Percentiles rank a stretch among this genome's conserved stretches.
These are phyloP conservation scores for Ambrosia trifida DNA, from an alignment of 129 eudicot species.

Conservation along the genomic window DNA sequence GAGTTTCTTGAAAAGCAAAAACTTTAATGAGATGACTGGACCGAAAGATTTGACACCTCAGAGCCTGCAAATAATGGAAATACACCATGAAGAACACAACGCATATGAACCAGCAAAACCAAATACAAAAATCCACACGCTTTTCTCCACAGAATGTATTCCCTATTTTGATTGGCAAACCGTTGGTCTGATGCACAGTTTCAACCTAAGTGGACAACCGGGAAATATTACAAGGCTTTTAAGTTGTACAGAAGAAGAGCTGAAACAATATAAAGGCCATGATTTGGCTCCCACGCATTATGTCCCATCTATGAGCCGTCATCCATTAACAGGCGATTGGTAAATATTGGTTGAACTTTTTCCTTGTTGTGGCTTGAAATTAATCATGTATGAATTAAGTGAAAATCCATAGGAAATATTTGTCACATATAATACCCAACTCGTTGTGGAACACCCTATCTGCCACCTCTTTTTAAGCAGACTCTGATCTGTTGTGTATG, in stretches of 20 bases:
- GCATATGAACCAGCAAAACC: conserved; percentile 44
- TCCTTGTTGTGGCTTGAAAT: not conserved
- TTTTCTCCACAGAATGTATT: conserved; percentile 88
- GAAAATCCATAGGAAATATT: not conserved
- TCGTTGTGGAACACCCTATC: not conserved
- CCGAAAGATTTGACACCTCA: conserved; percentile 66
- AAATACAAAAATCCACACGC: conserved; percentile 77
- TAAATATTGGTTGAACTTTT: conserved; percentile 29
- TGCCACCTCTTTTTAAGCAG: not conserved
- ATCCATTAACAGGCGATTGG: conserved; percentile 95
- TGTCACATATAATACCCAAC: not conserved
- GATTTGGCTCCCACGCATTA: conserved; percentile 95
- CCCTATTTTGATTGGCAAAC: conserved; percentile 98
- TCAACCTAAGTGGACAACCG: conserved; percentile 84
- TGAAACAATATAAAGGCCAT: conserved; percentile 77
- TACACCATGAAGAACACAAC: conserved; percentile 32
- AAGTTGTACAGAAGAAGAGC: conserved; percentile 92
- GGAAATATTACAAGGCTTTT: conserved; percentile 89
- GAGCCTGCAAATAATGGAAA: conserved; percentile 54
- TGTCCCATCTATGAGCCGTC: conserved; percentile 96
- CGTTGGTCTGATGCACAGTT: conserved; percentile 91
- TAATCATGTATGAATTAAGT: not conserved
- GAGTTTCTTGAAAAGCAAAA: conserved; percentile 85
- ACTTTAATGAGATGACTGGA: conserved; percentile 62
- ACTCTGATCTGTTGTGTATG: not conserved